Percentiles rank a stretch among this genome's conserved stretches.
These are phyloP conservation scores for Colletotrichum scovillei DNA, from an alignment of 2,329 filamentous ascomycete species.

Conservation along the genomic window DNA sequence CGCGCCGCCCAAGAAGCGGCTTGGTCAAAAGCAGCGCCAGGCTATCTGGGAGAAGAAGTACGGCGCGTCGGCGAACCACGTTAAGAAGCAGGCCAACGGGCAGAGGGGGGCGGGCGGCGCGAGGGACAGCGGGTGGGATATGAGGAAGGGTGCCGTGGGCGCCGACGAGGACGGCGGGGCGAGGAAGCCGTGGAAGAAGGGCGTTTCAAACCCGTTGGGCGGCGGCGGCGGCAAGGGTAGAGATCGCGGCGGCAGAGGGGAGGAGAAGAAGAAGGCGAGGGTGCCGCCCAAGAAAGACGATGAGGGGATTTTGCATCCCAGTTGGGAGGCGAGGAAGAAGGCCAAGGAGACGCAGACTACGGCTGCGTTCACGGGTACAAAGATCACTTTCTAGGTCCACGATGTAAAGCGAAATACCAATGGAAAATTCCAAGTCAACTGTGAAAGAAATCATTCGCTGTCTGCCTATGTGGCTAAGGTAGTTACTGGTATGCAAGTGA, in stretches of 20 bases:
- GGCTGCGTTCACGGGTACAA: constrained; percentile 65
- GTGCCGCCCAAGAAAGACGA: constrained; percentile 57
- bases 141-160: constrained; percentile 65
- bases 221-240: constrained; percentile 33
- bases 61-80: constrained; percentile 76
- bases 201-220: constrained; percentile 52
- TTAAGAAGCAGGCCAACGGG: constrained; percentile 53
- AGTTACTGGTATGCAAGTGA: background rate
- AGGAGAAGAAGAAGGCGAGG: constrained; percentile 37
- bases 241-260: constrained; percentile 31
- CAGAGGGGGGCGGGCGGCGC: constrained; percentile 42
- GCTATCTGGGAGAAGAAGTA: constrained; percentile 86
- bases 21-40: constrained; percentile 82
- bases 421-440: background rate
- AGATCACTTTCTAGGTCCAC: constrained; percentile 52
- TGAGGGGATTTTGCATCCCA: constrained; percentile 69
- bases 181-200: constrained; percentile 65
- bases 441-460: constrained; percentile 1
- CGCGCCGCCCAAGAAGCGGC: constrained; percentile 76
- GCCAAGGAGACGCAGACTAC: constrained; percentile 67
- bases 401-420: background rate
- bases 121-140: constrained; percentile 68
- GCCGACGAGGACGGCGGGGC: constrained; percentile 45
- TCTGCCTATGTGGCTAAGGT: background rate
- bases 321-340: constrained; percentile 73